phyloP scores from a whole-genome alignment of 345 rosid genomes.

The Durio zibethinus region DNA sequence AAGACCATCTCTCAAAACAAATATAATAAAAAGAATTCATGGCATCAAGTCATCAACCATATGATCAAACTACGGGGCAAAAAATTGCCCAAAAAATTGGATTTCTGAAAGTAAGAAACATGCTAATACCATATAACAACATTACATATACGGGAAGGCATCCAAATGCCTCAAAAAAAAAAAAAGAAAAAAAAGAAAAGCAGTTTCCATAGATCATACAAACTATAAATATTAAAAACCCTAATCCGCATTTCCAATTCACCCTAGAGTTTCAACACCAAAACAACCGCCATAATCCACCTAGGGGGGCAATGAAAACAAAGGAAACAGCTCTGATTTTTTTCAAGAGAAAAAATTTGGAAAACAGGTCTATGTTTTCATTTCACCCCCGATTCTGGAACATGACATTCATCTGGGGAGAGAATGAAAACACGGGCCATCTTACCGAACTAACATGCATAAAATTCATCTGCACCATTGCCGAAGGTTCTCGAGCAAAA shows the following conservation, averaged over 20 bases:
- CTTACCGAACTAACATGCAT: background rate
- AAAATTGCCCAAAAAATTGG: no score
- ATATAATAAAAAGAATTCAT: no score
- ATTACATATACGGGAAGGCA: no score
- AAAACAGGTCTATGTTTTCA: background rate
- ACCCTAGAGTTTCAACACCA: conserved; percentile 1
- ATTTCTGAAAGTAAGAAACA: no score
- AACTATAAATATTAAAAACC: background rate
- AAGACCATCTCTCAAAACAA: no score
- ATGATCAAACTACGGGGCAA: no score
- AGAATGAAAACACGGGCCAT: background rate
- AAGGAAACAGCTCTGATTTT: background rate
- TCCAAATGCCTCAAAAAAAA: no score
- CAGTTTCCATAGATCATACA: background rate
- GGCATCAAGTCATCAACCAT: no score
- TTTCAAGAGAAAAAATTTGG: background rate
- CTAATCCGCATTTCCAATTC: background rate
- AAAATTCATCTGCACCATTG: background rate
- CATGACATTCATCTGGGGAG: background rate
- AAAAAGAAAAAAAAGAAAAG: no score
- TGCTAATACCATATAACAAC: no score
- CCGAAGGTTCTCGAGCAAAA: background rate
- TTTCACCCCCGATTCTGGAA: background rate
- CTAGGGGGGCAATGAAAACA: conserved; percentile 6
- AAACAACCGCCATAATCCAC: background rate